These are phyloP conservation scores for Tripidium arundinaceum DNA, from an alignment of 202 grass and related monocot genomes.

Conservation along the genomic window DNA sequence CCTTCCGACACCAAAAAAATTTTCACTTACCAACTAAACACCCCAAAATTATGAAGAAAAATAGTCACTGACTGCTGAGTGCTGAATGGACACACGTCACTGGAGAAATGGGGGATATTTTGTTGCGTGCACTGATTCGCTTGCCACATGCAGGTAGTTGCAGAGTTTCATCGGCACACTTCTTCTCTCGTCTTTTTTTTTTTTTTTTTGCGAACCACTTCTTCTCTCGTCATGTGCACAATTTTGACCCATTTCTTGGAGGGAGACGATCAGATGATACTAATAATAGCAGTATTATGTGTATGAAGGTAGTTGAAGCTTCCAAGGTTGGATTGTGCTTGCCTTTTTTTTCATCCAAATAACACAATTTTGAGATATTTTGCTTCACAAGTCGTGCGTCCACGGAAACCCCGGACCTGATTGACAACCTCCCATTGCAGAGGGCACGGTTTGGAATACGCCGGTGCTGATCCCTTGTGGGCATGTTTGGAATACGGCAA, in stretches of 20 bases:
- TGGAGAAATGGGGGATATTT: neutral
- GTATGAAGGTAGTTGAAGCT: neutral
- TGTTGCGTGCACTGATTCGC: neutral
- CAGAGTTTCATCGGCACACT: neutral
- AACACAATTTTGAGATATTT: neutral
- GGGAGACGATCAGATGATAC: neutral
- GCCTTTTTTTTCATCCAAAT: neutral
- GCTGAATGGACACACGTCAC: too few species aligned
- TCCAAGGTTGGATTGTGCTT: neutral
- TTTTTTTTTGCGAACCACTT: too few species aligned
- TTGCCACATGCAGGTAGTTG: neutral
- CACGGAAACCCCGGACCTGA: slow-evolving; percentile 21
- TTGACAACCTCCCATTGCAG: neutral
- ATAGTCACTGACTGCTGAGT: too few species aligned
- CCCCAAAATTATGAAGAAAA: too few species aligned
- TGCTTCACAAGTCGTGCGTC: slow-evolving; percentile 5
- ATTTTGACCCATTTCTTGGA: neutral
- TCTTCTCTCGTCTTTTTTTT: too few species aligned
- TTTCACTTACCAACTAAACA: too few species aligned
- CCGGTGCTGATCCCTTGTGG: too few species aligned
- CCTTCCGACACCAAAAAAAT: too few species aligned
- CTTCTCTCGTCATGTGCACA: neutral
- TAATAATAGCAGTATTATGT: too few species aligned
- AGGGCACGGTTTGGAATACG: too few species aligned
- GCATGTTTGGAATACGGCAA: too few species aligned